Percentiles rank a stretch among this genome's conserved stretches.
Conservation (phyloP, 1,284 basidiomycete genomes). For the Marasmius sp. region DNA sequence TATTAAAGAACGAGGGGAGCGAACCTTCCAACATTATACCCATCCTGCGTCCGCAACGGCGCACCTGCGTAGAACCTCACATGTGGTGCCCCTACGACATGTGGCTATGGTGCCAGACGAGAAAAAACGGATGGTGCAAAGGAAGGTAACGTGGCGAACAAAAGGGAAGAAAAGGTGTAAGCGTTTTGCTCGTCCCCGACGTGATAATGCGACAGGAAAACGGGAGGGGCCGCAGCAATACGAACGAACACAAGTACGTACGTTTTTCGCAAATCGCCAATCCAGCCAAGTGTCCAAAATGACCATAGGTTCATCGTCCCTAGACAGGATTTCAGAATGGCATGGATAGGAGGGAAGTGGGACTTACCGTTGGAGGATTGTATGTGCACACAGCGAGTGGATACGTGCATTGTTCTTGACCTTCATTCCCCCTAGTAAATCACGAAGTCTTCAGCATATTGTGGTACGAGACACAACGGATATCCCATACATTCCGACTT, state of each 20-base stretch:
- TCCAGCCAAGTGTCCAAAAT: conserved; percentile 79
- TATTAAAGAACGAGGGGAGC: conserved; percentile 21
- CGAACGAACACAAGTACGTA: conserved; percentile 31
- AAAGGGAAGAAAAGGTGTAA: background rate
- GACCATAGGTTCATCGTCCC: conserved; percentile 86
- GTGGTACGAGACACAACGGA: background rate
- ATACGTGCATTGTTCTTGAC: conserved; percentile 55
- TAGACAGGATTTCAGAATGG: conserved; percentile 26
- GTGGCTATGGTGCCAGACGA: conserved; percentile 51
- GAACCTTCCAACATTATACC: conserved; percentile 85
- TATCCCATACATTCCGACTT: conserved; percentile 72
- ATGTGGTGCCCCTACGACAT: conserved; percentile 66
- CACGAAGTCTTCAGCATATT: conserved; percentile 14
- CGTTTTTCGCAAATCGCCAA: conserved; percentile 87
- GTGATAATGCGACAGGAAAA: no score
- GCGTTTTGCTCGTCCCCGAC: background rate
- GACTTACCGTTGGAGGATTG: conserved; percentile 76
- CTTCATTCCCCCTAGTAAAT: conserved; percentile 58
- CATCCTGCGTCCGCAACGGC: conserved; percentile 86
- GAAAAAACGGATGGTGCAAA: background rate
- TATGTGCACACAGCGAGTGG: conserved; percentile 80
- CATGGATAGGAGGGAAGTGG: background rate
- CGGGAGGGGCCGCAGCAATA: background rate
- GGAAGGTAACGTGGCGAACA: background rate
- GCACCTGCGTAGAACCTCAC: conserved; percentile 92